Evolutionary conservation across 768 basidiomycete species (phyloP).

Genomic region (Lactifluus hygrophoroides): DNA sequence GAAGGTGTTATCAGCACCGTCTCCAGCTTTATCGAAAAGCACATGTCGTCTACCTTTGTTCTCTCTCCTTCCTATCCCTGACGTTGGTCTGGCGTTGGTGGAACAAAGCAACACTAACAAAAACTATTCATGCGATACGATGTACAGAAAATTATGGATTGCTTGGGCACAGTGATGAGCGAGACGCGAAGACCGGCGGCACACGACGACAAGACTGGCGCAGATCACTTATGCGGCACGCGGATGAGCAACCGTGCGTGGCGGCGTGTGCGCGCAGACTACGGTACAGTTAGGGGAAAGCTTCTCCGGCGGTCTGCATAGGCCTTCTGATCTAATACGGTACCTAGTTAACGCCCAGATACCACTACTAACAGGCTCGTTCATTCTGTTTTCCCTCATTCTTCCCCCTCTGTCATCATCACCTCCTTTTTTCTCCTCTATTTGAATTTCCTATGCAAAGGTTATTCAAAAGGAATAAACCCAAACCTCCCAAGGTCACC

Average conservation of each 20-base stretch:
- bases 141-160: slow-evolving; percentile 62
- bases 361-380: background rate
- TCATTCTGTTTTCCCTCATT: background rate
- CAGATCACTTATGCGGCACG: slow-evolving; percentile 61
- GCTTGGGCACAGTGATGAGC: slow-evolving; percentile 56
- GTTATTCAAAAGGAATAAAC: slow-evolving; percentile 47
- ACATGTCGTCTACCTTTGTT: slow-evolving; percentile 32
- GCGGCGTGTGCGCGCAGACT: slow-evolving; percentile 51
- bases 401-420: background rate
- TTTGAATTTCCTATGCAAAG: slow-evolving; percentile 48
- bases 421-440: background rate
- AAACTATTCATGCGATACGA: slow-evolving; percentile 58
- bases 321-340: too few relatives aligned
- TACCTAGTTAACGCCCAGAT: background rate
- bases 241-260: slow-evolving; percentile 51
- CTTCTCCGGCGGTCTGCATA: too few relatives aligned
- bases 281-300: too few relatives aligned
- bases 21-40: slow-evolving; percentile 61
- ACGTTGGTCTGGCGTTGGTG: too few relatives aligned
- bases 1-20: slow-evolving; percentile 42
- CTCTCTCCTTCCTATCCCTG: background rate
- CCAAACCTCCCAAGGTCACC: slow-evolving; percentile 30
- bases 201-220: slow-evolving; percentile 33
- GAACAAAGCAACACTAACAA: slow-evolving; percentile 37
- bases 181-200: slow-evolving; percentile 53